phyloP scores from a whole-genome alignment of 495 filamentous ascomycete genomes.

The Neurospora sp. region DNA sequence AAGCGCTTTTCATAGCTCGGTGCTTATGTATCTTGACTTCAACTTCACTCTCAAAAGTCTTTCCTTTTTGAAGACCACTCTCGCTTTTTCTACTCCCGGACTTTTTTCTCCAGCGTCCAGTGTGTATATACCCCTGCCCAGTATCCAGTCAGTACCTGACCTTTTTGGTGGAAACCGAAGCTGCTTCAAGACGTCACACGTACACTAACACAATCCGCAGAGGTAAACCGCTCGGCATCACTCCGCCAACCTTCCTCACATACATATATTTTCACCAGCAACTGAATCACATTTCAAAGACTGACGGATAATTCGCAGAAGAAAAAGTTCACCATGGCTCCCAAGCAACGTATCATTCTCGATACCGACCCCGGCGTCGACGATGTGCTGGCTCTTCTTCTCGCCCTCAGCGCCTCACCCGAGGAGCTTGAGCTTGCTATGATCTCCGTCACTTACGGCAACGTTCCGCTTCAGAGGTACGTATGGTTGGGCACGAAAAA shows the following conservation, averaged over 20 bases:
- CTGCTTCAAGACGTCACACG: background rate
- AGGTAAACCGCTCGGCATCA: background rate
- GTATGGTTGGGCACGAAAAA: constrained; percentile 17
- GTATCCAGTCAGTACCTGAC: background rate
- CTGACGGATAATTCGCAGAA: background rate
- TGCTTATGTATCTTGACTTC: background rate
- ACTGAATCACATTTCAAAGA: background rate
- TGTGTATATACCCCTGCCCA: background rate
- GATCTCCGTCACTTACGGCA: constrained; percentile 87
- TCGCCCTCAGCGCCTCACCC: constrained; percentile 71
- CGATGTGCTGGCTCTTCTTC: constrained; percentile 74
- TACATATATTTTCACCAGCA: background rate
- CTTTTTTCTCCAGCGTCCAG: background rate
- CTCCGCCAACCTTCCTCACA: background rate
- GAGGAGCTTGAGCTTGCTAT: constrained; percentile 84
- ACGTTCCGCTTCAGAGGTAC: constrained; percentile 71
- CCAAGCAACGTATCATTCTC: constrained; percentile 72
- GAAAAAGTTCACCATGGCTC: constrained; percentile 33
- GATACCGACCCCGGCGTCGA: constrained; percentile 95
- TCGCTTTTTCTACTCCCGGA: background rate
- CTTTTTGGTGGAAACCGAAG: background rate
- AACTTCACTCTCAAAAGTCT: background rate
- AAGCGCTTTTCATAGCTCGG: background rate
- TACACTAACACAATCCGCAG: background rate
- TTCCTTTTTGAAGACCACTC: background rate